Evolutionary conservation across 2,329 filamentous ascomycete species (phyloP), one percentile per base, ranked within the genome.

Genomic region (Pseudohalonectria lignicola): DNA sequence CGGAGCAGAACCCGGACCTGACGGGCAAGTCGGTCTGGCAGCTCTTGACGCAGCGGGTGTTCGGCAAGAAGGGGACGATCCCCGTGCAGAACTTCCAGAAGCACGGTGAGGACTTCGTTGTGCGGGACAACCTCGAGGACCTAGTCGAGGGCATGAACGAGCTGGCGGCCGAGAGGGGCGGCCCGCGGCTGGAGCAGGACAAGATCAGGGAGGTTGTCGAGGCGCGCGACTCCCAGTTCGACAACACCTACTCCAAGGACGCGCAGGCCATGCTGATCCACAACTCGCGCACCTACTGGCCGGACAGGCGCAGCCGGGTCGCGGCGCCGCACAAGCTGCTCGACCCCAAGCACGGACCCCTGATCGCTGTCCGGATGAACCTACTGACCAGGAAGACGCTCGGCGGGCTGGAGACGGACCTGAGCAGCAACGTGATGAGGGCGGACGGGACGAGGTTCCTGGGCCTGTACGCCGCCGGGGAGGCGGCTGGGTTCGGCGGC

Each of bases 1-100:
- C 72, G 0, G 74, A 79, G 54, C 74, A 79, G 57, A 79, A 79
- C 55, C 71, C 72, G 0, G 74, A 79, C 46, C 44, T 79, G 21
- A 75, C 73, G 2, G 55, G 51, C 50, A 79, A 79, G 57, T 76
- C 67, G 49, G 54, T 71, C 34, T 67, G 68, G 63, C 53, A 68
- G 48, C 46, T 74, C 3, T 54, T 76, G 11, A 57, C 51, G n/a
- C 59, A 59, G 47, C 64, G 74, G 20, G 41, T 75, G 19, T 63
- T 77, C 31, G 62, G 64, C 40, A 61, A 59, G 33, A 69, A 68
- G 41, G 74, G 74, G 13, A 70, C 74, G 0, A 41, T 62, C 0
- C 64, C 65, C 0, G 74, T 79, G 6, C 74, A 76, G 42, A 67
- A 67, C 41, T 79, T 79, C 48, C 63, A 71, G 52, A 64, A 76